phyloP scores from a whole-genome alignment of 1,284 basidiomycete species.

The Stygiomarasmius scandens region DNA sequence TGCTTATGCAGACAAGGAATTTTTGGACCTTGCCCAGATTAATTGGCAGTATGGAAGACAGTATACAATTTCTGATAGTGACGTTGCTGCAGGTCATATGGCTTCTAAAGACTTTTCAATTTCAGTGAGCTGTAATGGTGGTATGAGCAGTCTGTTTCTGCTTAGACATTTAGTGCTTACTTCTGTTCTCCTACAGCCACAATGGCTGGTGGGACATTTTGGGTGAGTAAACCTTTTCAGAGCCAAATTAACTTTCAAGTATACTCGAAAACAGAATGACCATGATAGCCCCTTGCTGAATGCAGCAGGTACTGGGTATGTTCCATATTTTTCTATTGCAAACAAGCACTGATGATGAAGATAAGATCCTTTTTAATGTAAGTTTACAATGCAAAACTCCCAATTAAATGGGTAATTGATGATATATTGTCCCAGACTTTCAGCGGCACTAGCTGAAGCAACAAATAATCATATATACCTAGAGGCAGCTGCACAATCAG shows the following conservation, averaged over 20 bases:
- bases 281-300: not conserved
- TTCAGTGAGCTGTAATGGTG: not conserved
- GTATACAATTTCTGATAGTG: conserved; percentile 5
- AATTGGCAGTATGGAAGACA: conserved; percentile 1
- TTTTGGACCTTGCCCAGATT: conserved; percentile 2
- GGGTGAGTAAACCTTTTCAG: not conserved
- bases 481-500: conserved; percentile 10
- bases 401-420: too few relatives aligned
- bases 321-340: not conserved
- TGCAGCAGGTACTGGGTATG: conserved; percentile 7
- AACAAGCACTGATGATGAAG: too few relatives aligned
- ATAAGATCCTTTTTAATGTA: conserved; percentile 4
- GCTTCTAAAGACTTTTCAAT: not conserved
- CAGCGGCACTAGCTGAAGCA: conserved; percentile 13
- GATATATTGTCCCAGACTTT: conserved; percentile 8
- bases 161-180: not conserved
- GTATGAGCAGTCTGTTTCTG: not conserved
- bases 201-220: conserved; percentile 5
- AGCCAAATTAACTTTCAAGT: not conserved
- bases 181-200: not conserved
- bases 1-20: not conserved
- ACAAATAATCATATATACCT: conserved; percentile 14
- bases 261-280: not conserved
- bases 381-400: too few relatives aligned
- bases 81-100: not conserved